phyloP scores from a whole-genome alignment of 805 yeast species.

The Pichia sporocuriosa region DNA sequence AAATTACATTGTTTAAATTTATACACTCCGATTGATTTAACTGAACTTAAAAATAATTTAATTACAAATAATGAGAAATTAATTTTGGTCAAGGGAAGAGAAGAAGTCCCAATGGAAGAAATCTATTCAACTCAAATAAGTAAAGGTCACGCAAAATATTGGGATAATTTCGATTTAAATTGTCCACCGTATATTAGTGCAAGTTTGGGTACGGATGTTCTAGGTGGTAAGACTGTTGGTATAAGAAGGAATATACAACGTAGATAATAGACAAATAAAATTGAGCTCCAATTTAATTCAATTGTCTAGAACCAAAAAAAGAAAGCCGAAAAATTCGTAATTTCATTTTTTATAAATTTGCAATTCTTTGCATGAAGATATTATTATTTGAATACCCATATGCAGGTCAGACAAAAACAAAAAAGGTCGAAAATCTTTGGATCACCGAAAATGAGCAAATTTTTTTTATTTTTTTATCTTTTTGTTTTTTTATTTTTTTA shows the following conservation, averaged over 20 bases:
- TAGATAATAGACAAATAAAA: too few species aligned
- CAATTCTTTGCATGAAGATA: too few species aligned
- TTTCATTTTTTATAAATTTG: too few species aligned
- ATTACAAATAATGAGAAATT: constrained; percentile 20
- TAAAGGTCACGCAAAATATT: background rate
- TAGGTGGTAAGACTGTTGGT: constrained; percentile 43
- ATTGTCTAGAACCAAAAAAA: too few species aligned
- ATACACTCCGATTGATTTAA: constrained; percentile 41
- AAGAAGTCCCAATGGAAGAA: constrained; percentile 54
- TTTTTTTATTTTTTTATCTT: too few species aligned
- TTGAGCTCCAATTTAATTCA: too few species aligned
- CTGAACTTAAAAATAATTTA: constrained; percentile 13
- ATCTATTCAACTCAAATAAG: constrained; percentile 10
- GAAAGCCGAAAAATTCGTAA: too few species aligned
- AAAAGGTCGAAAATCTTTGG: too few species aligned
- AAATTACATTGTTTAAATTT: constrained; percentile 39
- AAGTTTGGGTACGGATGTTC: constrained; percentile 28
- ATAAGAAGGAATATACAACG: constrained; percentile 43
- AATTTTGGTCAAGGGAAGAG: constrained; percentile 53
- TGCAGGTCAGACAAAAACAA: too few species aligned
- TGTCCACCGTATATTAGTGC: constrained; percentile 35
- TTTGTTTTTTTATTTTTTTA: too few species aligned
- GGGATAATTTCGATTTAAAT: constrained; percentile 7
- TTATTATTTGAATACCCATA: too few species aligned
- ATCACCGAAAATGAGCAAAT: too few species aligned